Percentiles rank a stretch among this genome's conserved stretches.
Conservation (phyloP, 805 yeast genomes). For the Wickerhamomyces canadensis region DNA sequence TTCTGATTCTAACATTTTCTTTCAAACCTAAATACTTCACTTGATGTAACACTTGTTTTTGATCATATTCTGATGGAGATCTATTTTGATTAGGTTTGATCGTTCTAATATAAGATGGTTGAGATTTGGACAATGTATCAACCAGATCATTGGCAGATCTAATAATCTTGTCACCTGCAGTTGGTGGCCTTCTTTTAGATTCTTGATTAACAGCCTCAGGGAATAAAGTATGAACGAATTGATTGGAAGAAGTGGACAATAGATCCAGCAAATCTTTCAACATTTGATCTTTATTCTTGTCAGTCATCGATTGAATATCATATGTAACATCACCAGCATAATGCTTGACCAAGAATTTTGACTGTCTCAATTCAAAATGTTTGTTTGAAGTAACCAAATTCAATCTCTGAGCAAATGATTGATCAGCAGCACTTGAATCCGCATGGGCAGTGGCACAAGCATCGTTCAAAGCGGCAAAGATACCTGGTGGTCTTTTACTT, state of each 20-base stretch:
- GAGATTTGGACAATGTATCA: slow-evolving; percentile 82
- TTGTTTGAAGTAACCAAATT: slow-evolving; percentile 77
- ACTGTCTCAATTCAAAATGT: slow-evolving; percentile 83
- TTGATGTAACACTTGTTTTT: slow-evolving; percentile 88
- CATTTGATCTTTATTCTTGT: slow-evolving; percentile 93
- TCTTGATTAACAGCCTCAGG: slow-evolving; percentile 63
- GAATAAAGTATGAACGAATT: slow-evolving; percentile 54
- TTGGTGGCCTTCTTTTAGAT: slow-evolving; percentile 81
- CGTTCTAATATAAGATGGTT: slow-evolving; percentile 94
- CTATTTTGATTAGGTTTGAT: slow-evolving; percentile 95
- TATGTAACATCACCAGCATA: slow-evolving; percentile 98
- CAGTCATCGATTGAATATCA: slow-evolving; percentile 86
- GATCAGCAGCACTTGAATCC: slow-evolving; percentile 94
- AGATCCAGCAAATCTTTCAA: slow-evolving; percentile 82
- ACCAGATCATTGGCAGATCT: slow-evolving; percentile 86
- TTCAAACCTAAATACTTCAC: slow-evolving; percentile 92
- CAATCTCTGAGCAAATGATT: slow-evolving; percentile 87
- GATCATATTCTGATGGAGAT: slow-evolving; percentile 85
- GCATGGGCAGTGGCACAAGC: slow-evolving; percentile 99
- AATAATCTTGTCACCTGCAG: slow-evolving; percentile 94
- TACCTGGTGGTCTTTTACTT: slow-evolving; percentile 90
- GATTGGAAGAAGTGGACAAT: slow-evolving; percentile 63
- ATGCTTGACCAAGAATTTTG: slow-evolving; percentile 87
- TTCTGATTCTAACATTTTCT: slow-evolving; percentile 93
- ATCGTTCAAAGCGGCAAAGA: slow-evolving; percentile 94